These are phyloP conservation scores for Cardamine resedifolia DNA, from an alignment of 345 rosid species.

Conservation along the genomic window DNA sequence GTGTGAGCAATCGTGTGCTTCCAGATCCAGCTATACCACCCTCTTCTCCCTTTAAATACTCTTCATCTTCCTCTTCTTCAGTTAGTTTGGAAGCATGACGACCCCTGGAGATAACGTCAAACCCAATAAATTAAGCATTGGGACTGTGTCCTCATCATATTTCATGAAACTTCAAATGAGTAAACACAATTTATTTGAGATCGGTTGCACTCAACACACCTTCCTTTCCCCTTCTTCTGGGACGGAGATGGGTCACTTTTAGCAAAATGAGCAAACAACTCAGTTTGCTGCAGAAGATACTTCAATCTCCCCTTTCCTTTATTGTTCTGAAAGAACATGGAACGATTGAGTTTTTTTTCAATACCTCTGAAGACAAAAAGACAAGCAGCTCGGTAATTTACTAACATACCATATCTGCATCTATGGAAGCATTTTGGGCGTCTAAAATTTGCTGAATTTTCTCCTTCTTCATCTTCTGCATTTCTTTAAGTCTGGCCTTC, in stretches of 20 bases:
- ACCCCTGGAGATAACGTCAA: conserved; percentile 53
- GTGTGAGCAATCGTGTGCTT: conserved; percentile 81
- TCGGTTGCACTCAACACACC: conserved; percentile 41
- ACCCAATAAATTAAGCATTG: background rate
- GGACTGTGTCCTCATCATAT: background rate
- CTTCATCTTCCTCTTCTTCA: conserved; percentile 99
- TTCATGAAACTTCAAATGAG: background rate
- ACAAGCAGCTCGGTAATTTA: background rate
- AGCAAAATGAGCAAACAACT: conserved; percentile 93
- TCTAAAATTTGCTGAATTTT: conserved; percentile 92
- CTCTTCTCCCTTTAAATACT: conserved; percentile 91
- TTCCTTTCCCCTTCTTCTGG: conserved; percentile 81
- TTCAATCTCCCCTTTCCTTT: conserved; percentile 82
- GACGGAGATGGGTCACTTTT: conserved; percentile 68
- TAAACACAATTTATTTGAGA: background rate
- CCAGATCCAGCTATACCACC: conserved; percentile 74
- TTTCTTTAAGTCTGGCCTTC: conserved; percentile 72
- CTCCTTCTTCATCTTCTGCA: conserved; percentile 77
- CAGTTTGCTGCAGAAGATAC: conserved; percentile 89
- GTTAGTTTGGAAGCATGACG: conserved; percentile 96
- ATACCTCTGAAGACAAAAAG: background rate
- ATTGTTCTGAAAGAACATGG: conserved; percentile 52
- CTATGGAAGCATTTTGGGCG: conserved; percentile 78
- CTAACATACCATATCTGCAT: conserved; percentile 73
- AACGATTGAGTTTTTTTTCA: background rate